Base-by-base conservation (phyloP, 2,329 filamentous ascomycete species). In the Trematosphaeria pertusa region DNA sequence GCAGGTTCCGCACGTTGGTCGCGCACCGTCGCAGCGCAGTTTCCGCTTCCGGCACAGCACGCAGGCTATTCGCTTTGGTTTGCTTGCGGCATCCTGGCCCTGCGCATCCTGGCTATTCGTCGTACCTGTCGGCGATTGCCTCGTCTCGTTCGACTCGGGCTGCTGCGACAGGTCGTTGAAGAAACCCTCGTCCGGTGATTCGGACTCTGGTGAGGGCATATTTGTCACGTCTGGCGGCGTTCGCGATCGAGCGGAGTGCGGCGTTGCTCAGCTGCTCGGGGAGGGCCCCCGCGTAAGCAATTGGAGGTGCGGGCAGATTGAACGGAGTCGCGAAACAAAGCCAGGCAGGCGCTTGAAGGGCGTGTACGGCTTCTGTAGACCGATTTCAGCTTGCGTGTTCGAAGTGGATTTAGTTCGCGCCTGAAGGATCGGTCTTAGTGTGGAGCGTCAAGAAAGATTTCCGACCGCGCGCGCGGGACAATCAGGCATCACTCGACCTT, bases 1-100 rank as follows among this genome's bases (percentile, higher is more conserved):
- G 72, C 92, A 97, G 19, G 91, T 96, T 62, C 88, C 91, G 69
- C 92, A 96, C 59, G 88, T 90, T 17, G 92, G 92, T 54, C 88
- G 86, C 42, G 82, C 77, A 28, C 91, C 91, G 70, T 97, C 92
- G 73, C 92, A 97, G 73, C 88, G 88, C 58, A 97, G 78, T 75
- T 97, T 97, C 68, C 93, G 83, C 74, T 92, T 94, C 62, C 93
- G 82, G 70, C 94, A 99, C 53, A 97, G 86, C 67, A 96, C 89
- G 71, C 94, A 99, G 28, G 94, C 94, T 62, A 97, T 88, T 59
- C 93, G 85, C 79, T 97, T 97, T n/a, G 70, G 63, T 52, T 77
- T 78, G 9, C 70, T 69, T 3, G 70, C 49, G 30, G 65, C 62
- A 22, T 61, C 64, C 58, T 81, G 80, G 51, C 72, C 70, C 32